Percentiles rank a stretch among this genome's conserved stretches.
Evolutionary conservation across 139 green algal genomes (phyloP).

Genomic region (Chlorella sp.): DNA sequence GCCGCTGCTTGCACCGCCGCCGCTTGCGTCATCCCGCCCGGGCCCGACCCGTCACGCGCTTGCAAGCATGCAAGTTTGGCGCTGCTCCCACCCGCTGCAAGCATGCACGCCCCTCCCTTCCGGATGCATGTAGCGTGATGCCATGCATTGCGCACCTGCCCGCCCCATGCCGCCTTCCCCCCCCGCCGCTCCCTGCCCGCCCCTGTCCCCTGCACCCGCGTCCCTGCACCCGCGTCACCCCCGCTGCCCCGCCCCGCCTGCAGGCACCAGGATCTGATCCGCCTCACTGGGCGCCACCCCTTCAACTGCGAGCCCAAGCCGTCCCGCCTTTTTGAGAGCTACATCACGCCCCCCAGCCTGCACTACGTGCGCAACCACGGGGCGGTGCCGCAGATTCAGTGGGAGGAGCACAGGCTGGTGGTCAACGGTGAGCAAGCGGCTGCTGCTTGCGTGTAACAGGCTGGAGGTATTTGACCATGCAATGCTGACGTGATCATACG

Average conservation of each 20-base stretch:
- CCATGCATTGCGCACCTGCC: not conserved
- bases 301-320: constrained; percentile 97
- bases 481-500: too few relatives aligned
- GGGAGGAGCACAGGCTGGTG: constrained; percentile 65
- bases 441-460: too few relatives aligned
- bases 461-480: too few relatives aligned
- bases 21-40: too few relatives aligned
- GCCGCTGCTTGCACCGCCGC: too few relatives aligned
- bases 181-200: not conserved
- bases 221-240: not conserved
- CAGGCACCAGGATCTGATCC: constrained; percentile 85
- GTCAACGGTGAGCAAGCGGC: constrained; percentile 66
- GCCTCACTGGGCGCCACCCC: constrained; percentile 93
- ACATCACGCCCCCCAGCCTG: constrained; percentile 86
- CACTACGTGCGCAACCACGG: constrained; percentile 94
- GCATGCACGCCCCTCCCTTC: not conserved
- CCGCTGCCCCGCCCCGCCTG: constrained; percentile 14
- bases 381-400: constrained; percentile 73
- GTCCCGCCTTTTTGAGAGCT: constrained; percentile 73
- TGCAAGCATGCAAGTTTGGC: not conserved
- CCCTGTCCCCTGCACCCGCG: not conserved
- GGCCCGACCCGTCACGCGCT: not conserved
- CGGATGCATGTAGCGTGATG: not conserved
- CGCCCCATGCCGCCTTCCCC: not conserved
- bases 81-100: too few relatives aligned